phyloP scores from a whole-genome alignment of 2,329 filamentous ascomycete species.

The Gyromitra esculenta region DNA sequence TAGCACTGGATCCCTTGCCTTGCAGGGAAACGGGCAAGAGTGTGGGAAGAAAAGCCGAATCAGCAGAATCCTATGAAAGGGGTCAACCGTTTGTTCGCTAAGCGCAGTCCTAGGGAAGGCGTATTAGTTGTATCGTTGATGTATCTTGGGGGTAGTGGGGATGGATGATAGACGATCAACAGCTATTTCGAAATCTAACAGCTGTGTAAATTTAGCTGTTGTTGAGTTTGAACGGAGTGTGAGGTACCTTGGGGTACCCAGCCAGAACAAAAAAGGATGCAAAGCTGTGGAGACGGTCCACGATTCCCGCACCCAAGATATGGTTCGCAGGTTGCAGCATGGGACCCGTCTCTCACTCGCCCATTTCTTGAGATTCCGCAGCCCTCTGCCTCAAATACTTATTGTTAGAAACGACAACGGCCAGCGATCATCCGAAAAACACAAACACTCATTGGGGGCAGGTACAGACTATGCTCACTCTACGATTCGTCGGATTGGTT shows the following conservation, averaged over 20 bases:
- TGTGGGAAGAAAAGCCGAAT: constrained; percentile 33
- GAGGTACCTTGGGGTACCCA: constrained; percentile 4
- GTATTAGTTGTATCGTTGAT: not conserved
- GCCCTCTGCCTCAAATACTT: constrained; percentile 37
- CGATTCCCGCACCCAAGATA: constrained; percentile 42
- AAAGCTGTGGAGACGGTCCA: constrained; percentile 31
- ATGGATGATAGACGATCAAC: constrained; percentile 5
- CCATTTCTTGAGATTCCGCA: constrained; percentile 28
- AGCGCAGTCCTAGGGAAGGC: not conserved
- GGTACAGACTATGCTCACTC: constrained; percentile 3
- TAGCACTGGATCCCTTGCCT: constrained; percentile 10
- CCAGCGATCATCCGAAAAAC: not conserved
- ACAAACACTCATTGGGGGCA: not conserved
- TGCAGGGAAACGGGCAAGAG: constrained; percentile 18
- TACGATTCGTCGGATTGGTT: constrained; percentile 5
- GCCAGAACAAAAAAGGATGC: constrained; percentile 9
- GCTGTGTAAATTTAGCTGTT: constrained; percentile 1
- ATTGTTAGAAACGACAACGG: constrained; percentile 43
- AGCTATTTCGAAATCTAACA: constrained; percentile 15
- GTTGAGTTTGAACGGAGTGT: constrained; percentile 12
- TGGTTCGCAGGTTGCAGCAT: constrained; percentile 32
- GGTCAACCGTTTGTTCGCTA: constrained; percentile 12
- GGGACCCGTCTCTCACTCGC: constrained; percentile 11
- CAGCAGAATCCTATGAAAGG: constrained; percentile 5
- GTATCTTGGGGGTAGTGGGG: not conserved